Evolutionary conservation across 2,329 filamentous ascomycete genomes (phyloP).

Genomic region (Gremmenia infestans): DNA sequence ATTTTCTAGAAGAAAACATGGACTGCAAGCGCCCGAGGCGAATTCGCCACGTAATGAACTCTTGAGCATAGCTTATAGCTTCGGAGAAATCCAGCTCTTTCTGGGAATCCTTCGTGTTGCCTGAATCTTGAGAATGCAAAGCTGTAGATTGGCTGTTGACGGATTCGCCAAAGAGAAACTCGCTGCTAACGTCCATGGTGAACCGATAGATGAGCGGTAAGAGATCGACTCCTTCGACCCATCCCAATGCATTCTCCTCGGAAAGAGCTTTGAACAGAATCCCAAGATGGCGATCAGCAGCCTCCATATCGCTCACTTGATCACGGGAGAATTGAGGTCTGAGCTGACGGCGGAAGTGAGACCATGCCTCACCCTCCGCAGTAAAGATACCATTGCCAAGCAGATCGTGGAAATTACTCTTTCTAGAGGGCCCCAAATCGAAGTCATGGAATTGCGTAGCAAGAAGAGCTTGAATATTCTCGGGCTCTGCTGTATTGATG

Average conservation of each 20-base stretch:
- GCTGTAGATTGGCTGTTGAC: conserved; percentile 43
- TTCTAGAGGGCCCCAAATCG: conserved; percentile 30
- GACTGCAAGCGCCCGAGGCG: conserved; percentile 26
- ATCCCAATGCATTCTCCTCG: conserved; percentile 11
- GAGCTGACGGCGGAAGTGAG: conserved; percentile 34
- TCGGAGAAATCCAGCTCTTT: conserved; percentile 33
- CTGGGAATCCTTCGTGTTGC: conserved; percentile 12
- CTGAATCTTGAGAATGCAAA: conserved; percentile 22
- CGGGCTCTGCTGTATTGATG: conserved; percentile 38
- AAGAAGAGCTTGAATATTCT: conserved; percentile 31
- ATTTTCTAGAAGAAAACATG: conserved; percentile 26
- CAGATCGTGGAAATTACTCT: conserved; percentile 25
- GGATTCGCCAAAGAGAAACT: conserved; percentile 52
- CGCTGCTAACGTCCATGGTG: conserved; percentile 52
- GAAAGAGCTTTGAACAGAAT: conserved; percentile 26
- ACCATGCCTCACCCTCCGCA: conserved; percentile 35
- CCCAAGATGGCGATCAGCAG: conserved; percentile 48
- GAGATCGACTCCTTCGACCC: conserved; percentile 44
- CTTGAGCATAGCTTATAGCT: conserved; percentile 35
- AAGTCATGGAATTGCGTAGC: conserved; percentile 34
- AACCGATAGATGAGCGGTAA: conserved; percentile 53
- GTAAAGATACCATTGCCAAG: conserved; percentile 38
- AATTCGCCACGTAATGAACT: conserved; percentile 29
- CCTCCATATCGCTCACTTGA: conserved; percentile 32
- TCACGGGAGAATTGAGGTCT: conserved; percentile 34